Percentiles rank a stretch among this genome's conserved stretches.
Conservation (phyloP, 345 rosid genomes). For the Eucalyptus melliodora region DNA sequence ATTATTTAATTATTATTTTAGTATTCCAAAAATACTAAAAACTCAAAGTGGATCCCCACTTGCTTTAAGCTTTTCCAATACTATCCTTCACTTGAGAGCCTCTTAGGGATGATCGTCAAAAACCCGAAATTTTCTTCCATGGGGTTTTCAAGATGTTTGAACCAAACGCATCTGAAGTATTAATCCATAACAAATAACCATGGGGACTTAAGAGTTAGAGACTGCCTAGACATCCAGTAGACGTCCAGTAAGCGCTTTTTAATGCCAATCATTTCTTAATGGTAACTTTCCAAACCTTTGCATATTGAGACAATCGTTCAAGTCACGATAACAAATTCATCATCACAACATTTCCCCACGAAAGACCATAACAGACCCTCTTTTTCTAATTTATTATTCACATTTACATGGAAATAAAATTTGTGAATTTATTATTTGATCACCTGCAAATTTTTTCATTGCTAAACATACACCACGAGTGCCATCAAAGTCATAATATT, state of each 20-base stretch:
- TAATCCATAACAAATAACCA: background rate
- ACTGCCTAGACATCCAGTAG: background rate
- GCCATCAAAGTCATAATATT: background rate
- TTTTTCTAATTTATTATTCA: background rate
- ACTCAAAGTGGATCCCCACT: no score
- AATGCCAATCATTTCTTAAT: background rate
- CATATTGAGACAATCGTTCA: background rate
- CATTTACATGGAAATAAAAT: background rate
- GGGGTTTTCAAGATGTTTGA: rapidly evolving
- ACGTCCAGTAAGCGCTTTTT: background rate
- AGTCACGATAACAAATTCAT: background rate
- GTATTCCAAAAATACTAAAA: no score
- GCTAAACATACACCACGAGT: background rate
- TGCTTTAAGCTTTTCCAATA: no score
- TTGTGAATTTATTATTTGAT: background rate
- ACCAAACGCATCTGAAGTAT: background rate
- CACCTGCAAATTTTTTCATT: background rate
- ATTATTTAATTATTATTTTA: no score
- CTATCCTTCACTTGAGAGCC: no score
- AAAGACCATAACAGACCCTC: background rate
- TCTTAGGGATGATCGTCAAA: no score
- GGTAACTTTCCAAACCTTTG: background rate
- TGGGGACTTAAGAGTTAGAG: background rate
- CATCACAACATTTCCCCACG: background rate
- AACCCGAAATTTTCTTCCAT: no score